A percentile compares a stretch with the other conserved stretches of the same genome.
phyloP scores from a whole-genome alignment of 495 filamentous ascomycete species.

The Ascobolus immersus region DNA sequence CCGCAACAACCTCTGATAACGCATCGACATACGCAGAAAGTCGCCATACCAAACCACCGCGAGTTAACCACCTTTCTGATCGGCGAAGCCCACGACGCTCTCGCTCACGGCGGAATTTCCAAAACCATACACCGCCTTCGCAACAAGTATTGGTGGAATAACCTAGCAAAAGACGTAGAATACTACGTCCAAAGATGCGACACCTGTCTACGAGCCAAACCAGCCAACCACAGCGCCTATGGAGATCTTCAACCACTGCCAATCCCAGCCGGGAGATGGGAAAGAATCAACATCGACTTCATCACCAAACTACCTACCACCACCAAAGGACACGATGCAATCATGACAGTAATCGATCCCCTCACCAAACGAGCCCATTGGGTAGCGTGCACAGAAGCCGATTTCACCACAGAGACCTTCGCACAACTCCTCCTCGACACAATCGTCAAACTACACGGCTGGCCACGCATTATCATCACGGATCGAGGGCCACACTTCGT shows the following conservation, averaged over 20 bases:
- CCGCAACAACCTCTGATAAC: too few species aligned
- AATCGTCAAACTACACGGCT: too few species aligned
- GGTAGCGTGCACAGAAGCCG: background rate
- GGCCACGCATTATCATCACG: too few species aligned
- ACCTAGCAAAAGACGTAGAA: background rate
- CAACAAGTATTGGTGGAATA: background rate
- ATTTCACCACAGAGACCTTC: background rate
- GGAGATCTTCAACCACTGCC: background rate
- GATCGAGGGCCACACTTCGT: too few species aligned
- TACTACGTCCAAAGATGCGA: background rate
- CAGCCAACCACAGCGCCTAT: background rate
- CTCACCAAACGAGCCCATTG: slow-evolving; percentile 2
- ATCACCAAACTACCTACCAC: slow-evolving; percentile 2
- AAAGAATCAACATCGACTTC: slow-evolving; percentile 3
- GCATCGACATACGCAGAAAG: too few species aligned
- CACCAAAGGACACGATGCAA: background rate
- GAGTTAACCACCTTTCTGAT: too few species aligned
- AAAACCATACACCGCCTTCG: background rate
- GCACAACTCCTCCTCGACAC: too few species aligned
- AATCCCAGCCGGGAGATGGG: background rate
- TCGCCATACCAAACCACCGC: too few species aligned
- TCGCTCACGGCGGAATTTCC: background rate
- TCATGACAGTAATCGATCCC: slow-evolving; percentile 1
- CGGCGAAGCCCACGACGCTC: background rate
- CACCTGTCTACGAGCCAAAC: background rate